These are phyloP conservation scores for Whalleya microplaca DNA, from an alignment of 2,329 filamentous ascomycete genomes.

Conservation along the genomic window DNA sequence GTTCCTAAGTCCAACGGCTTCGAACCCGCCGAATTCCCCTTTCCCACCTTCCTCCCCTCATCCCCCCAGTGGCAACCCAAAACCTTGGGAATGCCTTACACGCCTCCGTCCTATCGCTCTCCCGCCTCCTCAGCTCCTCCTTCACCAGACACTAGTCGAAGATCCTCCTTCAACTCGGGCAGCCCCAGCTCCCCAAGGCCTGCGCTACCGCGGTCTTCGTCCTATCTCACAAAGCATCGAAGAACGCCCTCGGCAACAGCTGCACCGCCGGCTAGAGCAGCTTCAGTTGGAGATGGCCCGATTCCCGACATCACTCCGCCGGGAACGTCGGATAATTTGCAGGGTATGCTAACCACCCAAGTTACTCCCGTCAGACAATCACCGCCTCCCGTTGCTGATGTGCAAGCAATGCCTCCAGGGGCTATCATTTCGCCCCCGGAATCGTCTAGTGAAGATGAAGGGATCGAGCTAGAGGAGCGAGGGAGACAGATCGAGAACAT, in stretches of 20 bases:
- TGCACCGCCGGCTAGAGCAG: slow-evolving; percentile 31
- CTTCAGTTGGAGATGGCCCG: slow-evolving; percentile 32
- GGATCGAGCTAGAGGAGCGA: slow-evolving; percentile 45
- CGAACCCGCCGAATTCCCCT: slow-evolving; percentile 27
- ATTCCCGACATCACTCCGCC: slow-evolving; percentile 50
- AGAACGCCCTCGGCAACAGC: slow-evolving; percentile 55
- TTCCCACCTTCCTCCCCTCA: slow-evolving; percentile 27
- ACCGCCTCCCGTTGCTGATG: slow-evolving; percentile 77
- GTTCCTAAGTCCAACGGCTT: slow-evolving; percentile 33
- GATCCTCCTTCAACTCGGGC: slow-evolving; percentile 55
- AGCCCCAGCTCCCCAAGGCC: slow-evolving; percentile 49
- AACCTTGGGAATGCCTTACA: slow-evolving; percentile 78
- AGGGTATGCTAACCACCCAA: slow-evolving; percentile 48
- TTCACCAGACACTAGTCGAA: slow-evolving; percentile 61
- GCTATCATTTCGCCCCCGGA: slow-evolving; percentile 92
- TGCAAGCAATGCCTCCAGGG: slow-evolving; percentile 73
- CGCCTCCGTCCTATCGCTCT: slow-evolving; percentile 72
- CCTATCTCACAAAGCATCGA: slow-evolving; percentile 67
- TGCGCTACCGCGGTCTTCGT: slow-evolving; percentile 64
- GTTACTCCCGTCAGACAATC: slow-evolving; percentile 72
- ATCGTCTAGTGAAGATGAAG: slow-evolving; percentile 85
- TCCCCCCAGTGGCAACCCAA: slow-evolving; percentile 33
- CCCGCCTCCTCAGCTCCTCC: slow-evolving; percentile 61
- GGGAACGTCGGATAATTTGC: slow-evolving; percentile 54
- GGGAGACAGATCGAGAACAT: slow-evolving; percentile 56